Evolutionary conservation across 1,284 basidiomycete species (phyloP).

Genomic region (Moniliophthora roreri): DNA sequence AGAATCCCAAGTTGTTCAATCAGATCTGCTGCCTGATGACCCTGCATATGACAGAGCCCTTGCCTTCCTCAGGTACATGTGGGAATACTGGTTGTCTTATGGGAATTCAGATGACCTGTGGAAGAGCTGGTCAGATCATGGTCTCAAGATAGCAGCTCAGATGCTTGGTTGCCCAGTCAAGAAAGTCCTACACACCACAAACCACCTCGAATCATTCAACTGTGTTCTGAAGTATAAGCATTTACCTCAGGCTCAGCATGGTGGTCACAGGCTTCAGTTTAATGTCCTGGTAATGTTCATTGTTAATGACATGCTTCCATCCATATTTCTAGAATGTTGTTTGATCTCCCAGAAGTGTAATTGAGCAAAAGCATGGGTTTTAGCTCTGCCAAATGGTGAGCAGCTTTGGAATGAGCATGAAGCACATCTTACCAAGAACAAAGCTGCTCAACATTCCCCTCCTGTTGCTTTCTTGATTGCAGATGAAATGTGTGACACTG

Average conservation of each 20-base stretch:
- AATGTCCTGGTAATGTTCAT: conserved; percentile 28
- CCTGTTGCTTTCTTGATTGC: background rate
- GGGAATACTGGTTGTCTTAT: conserved; percentile 9
- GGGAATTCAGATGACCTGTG: conserved; percentile 8
- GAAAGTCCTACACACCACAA: conserved; percentile 35
- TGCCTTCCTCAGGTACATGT: conserved; percentile 11
- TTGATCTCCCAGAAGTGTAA: background rate
- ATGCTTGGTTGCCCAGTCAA: conserved; percentile 20
- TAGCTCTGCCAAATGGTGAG: conserved; percentile 20
- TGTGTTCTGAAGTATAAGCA: conserved; percentile 31
- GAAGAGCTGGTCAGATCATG: conserved; percentile 17
- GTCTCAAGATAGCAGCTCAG: conserved; percentile 5
- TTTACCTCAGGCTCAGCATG: conserved; percentile 25
- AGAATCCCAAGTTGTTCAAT: background rate
- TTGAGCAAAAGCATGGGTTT: conserved; percentile 17
- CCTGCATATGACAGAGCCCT: background rate
- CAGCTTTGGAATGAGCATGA: conserved; percentile 16
- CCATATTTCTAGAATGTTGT: conserved; percentile 18
- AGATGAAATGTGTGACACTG: background rate
- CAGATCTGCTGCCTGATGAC: background rate
- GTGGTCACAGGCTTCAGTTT: conserved; percentile 27
- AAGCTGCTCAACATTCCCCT: background rate
- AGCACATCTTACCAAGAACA: background rate
- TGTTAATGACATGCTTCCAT: conserved; percentile 23
- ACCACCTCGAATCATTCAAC: conserved; percentile 42